phyloP scores from a whole-genome alignment of 164 flowering plant species.

The Buxus sempervirens region DNA sequence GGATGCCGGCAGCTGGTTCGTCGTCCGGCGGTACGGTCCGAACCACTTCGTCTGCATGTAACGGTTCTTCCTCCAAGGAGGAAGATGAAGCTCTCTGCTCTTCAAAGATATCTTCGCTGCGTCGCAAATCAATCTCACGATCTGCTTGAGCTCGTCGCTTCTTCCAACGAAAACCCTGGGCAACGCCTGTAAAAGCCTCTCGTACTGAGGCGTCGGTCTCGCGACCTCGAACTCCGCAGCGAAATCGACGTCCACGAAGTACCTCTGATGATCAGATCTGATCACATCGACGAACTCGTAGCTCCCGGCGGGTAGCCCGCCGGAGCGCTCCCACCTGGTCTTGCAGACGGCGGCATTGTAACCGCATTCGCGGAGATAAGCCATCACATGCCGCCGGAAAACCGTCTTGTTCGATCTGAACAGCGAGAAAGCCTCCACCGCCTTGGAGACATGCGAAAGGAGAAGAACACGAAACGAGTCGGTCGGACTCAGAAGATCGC shows the following conservation, averaged over 20 bases:
- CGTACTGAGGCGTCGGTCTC: conserved; percentile 48
- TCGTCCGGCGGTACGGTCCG: conserved; percentile 58
- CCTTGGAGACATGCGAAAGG: conserved; percentile 31
- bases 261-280: conserved; percentile 25
- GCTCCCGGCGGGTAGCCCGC: conserved; percentile 53
- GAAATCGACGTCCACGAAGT: conserved; percentile 60
- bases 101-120: conserved; percentile 62
- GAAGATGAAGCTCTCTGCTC: conserved; percentile 42
- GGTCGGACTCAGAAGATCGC: conserved; percentile 2
- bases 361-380: conserved; percentile 44
- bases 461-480: conserved; percentile 37
- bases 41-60: conserved; percentile 79
- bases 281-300: conserved; percentile 70
- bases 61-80: conserved; percentile 85
- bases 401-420: conserved; percentile 18
- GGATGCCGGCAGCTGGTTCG: conserved; percentile 18
- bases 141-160: conserved; percentile 55
- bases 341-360: conserved; percentile 86
- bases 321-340: conserved; percentile 59
- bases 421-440: conserved; percentile 27
- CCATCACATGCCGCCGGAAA: conserved; percentile 49
- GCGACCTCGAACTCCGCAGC: conserved; percentile 70
- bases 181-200: conserved; percentile 21
- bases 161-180: conserved; percentile 61
- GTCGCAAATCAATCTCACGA: conserved; percentile 43